These are phyloP conservation scores for Conringia planisiliqua DNA, from an alignment of 345 rosid species.

Conservation along the genomic window DNA sequence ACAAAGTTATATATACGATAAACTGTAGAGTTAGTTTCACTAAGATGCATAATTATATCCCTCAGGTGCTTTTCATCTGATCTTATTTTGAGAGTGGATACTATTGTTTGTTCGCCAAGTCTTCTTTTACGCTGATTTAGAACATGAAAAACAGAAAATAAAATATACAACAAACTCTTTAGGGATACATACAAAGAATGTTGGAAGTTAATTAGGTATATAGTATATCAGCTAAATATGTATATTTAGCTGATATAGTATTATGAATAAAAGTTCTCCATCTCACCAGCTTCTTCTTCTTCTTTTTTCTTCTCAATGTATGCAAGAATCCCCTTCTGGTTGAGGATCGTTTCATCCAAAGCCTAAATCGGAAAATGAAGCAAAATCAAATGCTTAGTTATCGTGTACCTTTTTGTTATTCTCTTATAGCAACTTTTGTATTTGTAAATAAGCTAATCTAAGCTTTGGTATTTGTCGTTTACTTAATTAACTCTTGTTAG, in stretches of 20 bases:
- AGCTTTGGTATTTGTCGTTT: not conserved
- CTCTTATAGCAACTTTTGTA: not conserved
- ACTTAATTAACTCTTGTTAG: not conserved
- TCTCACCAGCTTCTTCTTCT: constrained; percentile 38
- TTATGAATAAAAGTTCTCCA: not conserved
- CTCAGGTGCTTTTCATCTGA: too few species aligned
- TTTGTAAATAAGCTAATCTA: not conserved
- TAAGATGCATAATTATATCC: too few species aligned
- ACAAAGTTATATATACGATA: not conserved
- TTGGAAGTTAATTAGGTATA: not conserved
- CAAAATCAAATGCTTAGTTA: not conserved
- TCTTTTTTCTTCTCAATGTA: constrained; percentile 49
- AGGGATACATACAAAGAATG: not conserved
- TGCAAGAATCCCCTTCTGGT: constrained; percentile 42
- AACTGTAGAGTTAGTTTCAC: too few species aligned
- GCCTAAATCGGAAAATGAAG: constrained; percentile 37
- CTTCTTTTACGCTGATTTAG: not conserved
- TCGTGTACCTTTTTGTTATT: not conserved
- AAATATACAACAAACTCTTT: not conserved
- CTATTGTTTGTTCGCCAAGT: not conserved
- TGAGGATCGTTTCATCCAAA: constrained; percentile 40
- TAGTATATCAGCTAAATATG: too few species aligned
- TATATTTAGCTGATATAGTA: too few species aligned
- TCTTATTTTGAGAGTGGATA: too few species aligned
- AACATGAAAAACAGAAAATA: constrained; percentile 25